Base-by-base conservation (phyloP, 2,329 filamentous ascomycete species). In the Aureobasidium mangrovei region DNA sequence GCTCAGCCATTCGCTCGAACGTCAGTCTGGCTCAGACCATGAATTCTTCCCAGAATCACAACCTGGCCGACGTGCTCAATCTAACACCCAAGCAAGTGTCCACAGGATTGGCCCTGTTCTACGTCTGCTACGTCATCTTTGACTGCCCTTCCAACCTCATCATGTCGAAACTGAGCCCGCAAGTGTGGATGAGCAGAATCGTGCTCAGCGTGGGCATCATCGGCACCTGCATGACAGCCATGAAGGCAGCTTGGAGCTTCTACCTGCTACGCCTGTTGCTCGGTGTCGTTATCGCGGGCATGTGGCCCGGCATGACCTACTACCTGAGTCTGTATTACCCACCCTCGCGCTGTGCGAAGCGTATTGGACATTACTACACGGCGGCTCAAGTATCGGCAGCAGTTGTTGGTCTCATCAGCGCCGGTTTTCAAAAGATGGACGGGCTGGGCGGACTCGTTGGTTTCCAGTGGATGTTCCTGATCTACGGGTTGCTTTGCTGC, bases 281-380 rank as follows among this genome's bases (percentile, higher is more conserved):
- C 5, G 90, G 90, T 45, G 79, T 93, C 10, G 89, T 95, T 27
- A 91, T 91, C 66, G 90, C 90, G 1, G 90, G 90, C 44, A 90
- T 95, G 85, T 95, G 90, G 90, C 90, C 90, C 0, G 90, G 90
- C 47, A 95, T 95, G 90, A 82, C 88, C 7, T 93, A 93, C 68
- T 95, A 95, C 65, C 76, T 95, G 44, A 94, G 90, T 0, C 77
- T 95, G 6, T 95, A 95, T 74, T 95, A 95, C 65, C 90, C 90
- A 5, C 89, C 90, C 0, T 88, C 86, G 4, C 80, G 87, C 9
- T 93, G 86, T 1, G 90, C 87, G 10, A 94, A 93, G 73, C 80
- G 90, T 38, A 94, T 95, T 60, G 90, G 90, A 36, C 81, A 85
- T 67, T 95, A 95, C 72, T 95, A 88, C 67, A 95, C 88, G 2